Base-by-base conservation (phyloP, 345 rosid genomes). In the Ceriops tagal region DNA sequence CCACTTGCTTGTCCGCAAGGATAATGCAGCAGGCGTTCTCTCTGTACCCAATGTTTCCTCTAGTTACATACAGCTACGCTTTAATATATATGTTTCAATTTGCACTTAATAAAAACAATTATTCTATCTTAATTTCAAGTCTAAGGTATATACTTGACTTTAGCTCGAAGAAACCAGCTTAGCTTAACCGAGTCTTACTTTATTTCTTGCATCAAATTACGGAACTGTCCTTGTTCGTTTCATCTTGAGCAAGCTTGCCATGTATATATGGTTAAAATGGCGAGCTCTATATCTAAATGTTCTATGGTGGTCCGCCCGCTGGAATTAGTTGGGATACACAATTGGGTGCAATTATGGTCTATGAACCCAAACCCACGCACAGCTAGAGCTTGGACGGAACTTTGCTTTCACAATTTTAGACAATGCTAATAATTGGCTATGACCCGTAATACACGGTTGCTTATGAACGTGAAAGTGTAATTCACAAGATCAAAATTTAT, bases 21-120 rank as follows among this genome's bases (percentile, higher is more conserved):
- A 35, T 71, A 59, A 74, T 65, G 11, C 60, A 71, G 73, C 75
- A 77, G 82, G 86, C 96, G 1, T 24, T 86, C 90, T 92, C 83
- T 62, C 84, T 67, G 30, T 56, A 79, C 64, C 85, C 87, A 73
- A 82, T 46, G 86, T 72, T 6, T n/a, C 24, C 65, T 73, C 68
- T 53, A 70, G 34, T 72, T 53, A 34, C 7, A 34, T 31, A 5
- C 32, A 5, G 32, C 32, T 31, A 31, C 32, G 5, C 32, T 31
- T 31, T 31, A 31, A 30, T 5, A 30, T 30, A 30, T 30, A 24
- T 24, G 26, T 24, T 24, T 24, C 1, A 0, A 24, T 24, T 24
- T 1, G 1, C 26, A 24, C 0, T 24, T 24, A 24, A 5, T 30
- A 2, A 30, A 30, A 30, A 30, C 31, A 30, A 30, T 30, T 31